phyloP scores from a whole-genome alignment of 257 asterid genomes.

The Osmanthus fragrans region DNA sequence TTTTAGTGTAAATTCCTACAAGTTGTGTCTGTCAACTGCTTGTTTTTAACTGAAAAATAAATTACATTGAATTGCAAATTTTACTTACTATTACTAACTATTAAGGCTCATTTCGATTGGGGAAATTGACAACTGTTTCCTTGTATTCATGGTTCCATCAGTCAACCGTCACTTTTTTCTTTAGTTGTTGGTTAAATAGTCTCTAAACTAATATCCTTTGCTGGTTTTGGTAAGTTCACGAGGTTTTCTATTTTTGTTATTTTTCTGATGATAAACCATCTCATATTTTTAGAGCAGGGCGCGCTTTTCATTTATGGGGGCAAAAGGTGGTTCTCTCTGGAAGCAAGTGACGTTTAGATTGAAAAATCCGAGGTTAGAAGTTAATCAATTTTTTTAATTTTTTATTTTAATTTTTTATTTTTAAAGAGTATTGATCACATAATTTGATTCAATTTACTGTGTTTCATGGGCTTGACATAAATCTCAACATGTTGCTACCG shows the following conservation, averaged over 20 bases:
- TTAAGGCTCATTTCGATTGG: not conserved
- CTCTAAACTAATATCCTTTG: not conserved
- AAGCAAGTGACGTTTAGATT: constrained; percentile 75
- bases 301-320: constrained; percentile 98
- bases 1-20: not conserved
- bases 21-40: not conserved
- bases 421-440: not conserved
- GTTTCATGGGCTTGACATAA: not conserved
- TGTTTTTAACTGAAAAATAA: not conserved
- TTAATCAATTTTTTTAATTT: constrained; percentile 16
- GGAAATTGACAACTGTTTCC: not conserved
- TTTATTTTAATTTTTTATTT: too few species aligned
- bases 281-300: constrained; percentile 81
- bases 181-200: not conserved
- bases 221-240: not conserved
- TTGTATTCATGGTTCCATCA: not conserved
- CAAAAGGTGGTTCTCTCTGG: constrained; percentile 94
- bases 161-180: not conserved
- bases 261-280: constrained; percentile 38
- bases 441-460: not conserved
- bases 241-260: not conserved
- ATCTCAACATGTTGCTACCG: constrained; percentile 16
- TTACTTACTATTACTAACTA: not conserved
- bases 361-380: constrained; percentile 53
- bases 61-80: not conserved